phyloP scores from a whole-genome alignment of 805 yeast genomes.

The Wickerhamomyces strasburgensis region DNA sequence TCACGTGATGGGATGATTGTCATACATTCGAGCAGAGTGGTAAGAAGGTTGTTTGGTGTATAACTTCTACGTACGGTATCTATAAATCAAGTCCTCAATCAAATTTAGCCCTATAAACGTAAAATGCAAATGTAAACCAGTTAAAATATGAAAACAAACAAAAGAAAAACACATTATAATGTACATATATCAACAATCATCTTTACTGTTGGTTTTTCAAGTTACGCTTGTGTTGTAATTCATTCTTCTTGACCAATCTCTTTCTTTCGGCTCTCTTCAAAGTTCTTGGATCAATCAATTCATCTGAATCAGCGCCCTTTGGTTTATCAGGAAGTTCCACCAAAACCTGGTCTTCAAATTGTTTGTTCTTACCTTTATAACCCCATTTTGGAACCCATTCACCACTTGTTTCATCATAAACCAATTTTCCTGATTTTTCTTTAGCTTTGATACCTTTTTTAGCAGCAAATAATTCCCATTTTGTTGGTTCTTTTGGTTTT shows the following conservation, averaged over 20 bases:
- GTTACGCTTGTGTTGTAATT: slow-evolving; percentile 79
- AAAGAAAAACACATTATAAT: neutral
- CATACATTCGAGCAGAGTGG: slow-evolving; percentile 18
- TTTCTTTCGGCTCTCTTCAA: slow-evolving; percentile 79
- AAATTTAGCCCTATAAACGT: neutral
- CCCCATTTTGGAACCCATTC: slow-evolving; percentile 99
- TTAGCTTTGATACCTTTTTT: slow-evolving; percentile 91
- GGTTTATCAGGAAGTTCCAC: slow-evolving; percentile 86
- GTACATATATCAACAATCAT: neutral
- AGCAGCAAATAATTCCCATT: slow-evolving; percentile 96
- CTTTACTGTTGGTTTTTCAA: slow-evolving; percentile 34
- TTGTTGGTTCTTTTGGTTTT: slow-evolving; percentile 85
- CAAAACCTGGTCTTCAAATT: slow-evolving; percentile 85
- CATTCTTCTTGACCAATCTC: slow-evolving; percentile 78
- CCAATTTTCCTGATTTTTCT: slow-evolving; percentile 84
- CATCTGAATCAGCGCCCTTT: slow-evolving; percentile 47
- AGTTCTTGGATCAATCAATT: slow-evolving; percentile 82
- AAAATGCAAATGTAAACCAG: neutral
- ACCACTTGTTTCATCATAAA: slow-evolving; percentile 81
- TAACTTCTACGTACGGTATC: neutral
- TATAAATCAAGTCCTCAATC: neutral
- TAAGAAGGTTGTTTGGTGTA: slow-evolving; percentile 21
- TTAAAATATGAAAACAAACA: neutral
- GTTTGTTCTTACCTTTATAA: slow-evolving; percentile 87
- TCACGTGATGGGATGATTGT: neutral